phyloP scores from a whole-genome alignment of 1,284 basidiomycete species.

The Chiua sp. region DNA sequence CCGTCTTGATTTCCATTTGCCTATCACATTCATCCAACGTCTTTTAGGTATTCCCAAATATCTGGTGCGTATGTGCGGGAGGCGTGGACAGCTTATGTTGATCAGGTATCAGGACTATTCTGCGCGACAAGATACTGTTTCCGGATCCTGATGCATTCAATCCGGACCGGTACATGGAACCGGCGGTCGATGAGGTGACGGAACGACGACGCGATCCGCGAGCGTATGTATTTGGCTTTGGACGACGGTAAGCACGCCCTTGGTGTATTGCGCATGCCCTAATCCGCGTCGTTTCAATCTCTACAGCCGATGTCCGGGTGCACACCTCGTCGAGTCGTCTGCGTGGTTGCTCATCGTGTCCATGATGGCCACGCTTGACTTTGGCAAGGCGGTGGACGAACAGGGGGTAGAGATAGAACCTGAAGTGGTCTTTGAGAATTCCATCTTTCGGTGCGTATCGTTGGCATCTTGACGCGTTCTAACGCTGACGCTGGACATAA shows the following conservation, averaged over 20 bases:
- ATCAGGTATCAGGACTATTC: constrained; percentile 47
- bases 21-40: constrained; percentile 2
- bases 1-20: not conserved
- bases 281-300: not conserved
- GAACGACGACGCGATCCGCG: constrained; percentile 48
- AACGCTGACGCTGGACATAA: constrained; percentile 3
- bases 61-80: constrained; percentile 43
- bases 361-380: constrained; percentile 57
- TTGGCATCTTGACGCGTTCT: constrained; percentile 19
- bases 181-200: constrained; percentile 35
- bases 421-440: constrained; percentile 51
- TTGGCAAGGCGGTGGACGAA: constrained; percentile 54
- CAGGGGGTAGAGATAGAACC: constrained; percentile 51
- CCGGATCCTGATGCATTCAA: constrained; percentile 51
- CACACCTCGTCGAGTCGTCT: constrained; percentile 57
- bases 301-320: constrained; percentile 52
- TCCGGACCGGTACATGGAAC: constrained; percentile 54
- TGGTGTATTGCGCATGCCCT: not conserved
- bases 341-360: constrained; percentile 55
- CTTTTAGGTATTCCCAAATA: constrained; percentile 45
- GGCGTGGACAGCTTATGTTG: not conserved
- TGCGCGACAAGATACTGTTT: constrained; percentile 52
- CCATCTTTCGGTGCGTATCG: constrained; percentile 47
- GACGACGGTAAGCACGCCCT: constrained; percentile 47
- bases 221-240: constrained; percentile 60